These are phyloP conservation scores for Phytophthora crassamura DNA, from an alignment of 352 stramenopile species.

Conservation along the genomic window DNA sequence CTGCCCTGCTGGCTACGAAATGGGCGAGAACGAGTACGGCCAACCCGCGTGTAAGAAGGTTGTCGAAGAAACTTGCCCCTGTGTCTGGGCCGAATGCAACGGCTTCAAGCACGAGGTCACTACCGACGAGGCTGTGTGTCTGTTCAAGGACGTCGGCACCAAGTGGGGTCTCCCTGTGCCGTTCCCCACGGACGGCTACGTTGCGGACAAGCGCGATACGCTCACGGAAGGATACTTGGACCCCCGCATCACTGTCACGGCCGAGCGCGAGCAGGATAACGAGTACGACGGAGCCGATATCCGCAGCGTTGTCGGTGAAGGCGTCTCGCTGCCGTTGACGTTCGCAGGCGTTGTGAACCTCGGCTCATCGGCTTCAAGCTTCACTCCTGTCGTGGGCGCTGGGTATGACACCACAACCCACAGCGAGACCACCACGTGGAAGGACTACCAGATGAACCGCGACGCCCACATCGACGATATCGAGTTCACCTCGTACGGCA, in stretches of 20 bases:
- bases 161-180: slow-evolving; percentile 51
- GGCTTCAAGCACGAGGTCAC: slow-evolving; percentile 42
- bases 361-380: slow-evolving; percentile 9
- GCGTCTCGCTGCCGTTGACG: slow-evolving; percentile 10
- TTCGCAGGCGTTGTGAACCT: slow-evolving; percentile 23
- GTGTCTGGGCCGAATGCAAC: slow-evolving; percentile 49
- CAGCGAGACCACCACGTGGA: slow-evolving; percentile 46
- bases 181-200: slow-evolving; percentile 68
- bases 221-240: slow-evolving; percentile 15
- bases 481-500: slow-evolving; percentile 50
- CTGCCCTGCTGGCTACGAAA: slow-evolving; percentile 49
- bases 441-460: slow-evolving; percentile 55
- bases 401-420: slow-evolving; percentile 1
- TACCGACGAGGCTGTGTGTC: slow-evolving; percentile 32
- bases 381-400: slow-evolving; percentile 17
- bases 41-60: slow-evolving; percentile 36
- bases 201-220: slow-evolving; percentile 50
- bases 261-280: slow-evolving; percentile 16
- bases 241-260: slow-evolving; percentile 28
- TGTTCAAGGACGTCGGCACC: slow-evolving; percentile 43
- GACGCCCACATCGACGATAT: slow-evolving; percentile 50
- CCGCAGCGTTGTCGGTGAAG: slow-evolving; percentile 5
- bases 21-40: slow-evolving; percentile 24
- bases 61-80: slow-evolving; percentile 42
- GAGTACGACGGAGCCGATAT: slow-evolving; percentile 34